Evolutionary conservation across 768 basidiomycete genomes (phyloP).

Genomic region (Rhodotorula toruloides): DNA sequence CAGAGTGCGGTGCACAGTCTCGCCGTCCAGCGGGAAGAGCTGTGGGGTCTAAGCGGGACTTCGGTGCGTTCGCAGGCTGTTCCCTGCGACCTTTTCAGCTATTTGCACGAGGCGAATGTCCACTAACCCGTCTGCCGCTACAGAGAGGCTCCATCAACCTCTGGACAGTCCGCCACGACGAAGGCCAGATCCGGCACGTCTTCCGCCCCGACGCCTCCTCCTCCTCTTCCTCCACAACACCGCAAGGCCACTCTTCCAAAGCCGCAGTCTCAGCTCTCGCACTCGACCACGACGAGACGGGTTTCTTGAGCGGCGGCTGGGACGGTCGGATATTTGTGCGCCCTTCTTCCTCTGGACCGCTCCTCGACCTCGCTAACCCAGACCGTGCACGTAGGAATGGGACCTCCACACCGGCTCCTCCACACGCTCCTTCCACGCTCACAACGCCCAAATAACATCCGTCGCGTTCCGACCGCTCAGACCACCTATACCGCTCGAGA

Average conservation of each 20-base stretch:
- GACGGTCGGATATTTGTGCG: slow-evolving; percentile 53
- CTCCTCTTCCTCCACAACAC: neutral
- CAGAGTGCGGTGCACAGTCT: slow-evolving; percentile 74
- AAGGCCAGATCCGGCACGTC: slow-evolving; percentile 68
- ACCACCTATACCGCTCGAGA: slow-evolving; percentile 38
- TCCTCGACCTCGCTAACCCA: slow-evolving; percentile 18
- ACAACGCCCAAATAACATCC: slow-evolving; percentile 76
- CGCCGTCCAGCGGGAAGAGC: slow-evolving; percentile 82
- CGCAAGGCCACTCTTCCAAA: slow-evolving; percentile 43
- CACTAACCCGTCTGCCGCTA: neutral
- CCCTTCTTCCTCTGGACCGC: slow-evolving; percentile 17
- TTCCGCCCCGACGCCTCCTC: slow-evolving; percentile 46
- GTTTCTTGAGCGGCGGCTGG: slow-evolving; percentile 88
- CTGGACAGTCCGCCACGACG: slow-evolving; percentile 86
- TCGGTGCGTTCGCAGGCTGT: no score
- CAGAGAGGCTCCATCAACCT: slow-evolving; percentile 88
- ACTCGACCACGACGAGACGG: slow-evolving; percentile 73
- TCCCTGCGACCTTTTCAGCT: slow-evolving; percentile 25
- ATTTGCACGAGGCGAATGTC: no score
- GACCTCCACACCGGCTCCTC: slow-evolving; percentile 85
- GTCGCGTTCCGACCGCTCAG: slow-evolving; percentile 66
- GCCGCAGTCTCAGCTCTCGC: slow-evolving; percentile 80
- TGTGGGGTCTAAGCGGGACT: slow-evolving; percentile 86
- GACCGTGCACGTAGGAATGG: slow-evolving; percentile 68
- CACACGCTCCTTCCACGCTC: slow-evolving; percentile 69